phyloP scores from a whole-genome alignment of 1,284 basidiomycete species.

The Pseudozyma hubeiensis region DNA sequence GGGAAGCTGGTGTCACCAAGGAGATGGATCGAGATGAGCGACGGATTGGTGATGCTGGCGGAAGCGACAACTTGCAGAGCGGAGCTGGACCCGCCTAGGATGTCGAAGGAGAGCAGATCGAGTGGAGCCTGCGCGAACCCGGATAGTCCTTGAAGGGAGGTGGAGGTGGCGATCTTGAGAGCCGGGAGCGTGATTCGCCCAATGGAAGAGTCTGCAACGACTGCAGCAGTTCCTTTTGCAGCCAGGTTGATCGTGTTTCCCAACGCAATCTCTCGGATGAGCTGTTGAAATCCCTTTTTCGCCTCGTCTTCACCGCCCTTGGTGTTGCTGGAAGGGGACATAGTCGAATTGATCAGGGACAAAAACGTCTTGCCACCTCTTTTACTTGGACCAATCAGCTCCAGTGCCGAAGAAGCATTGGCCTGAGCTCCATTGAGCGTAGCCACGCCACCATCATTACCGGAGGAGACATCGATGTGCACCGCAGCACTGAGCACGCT shows the following conservation, averaged over 20 bases:
- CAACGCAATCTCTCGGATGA: constrained; percentile 62
- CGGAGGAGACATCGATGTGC: constrained; percentile 74
- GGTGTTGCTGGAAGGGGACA: constrained; percentile 72
- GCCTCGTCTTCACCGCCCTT: constrained; percentile 68
- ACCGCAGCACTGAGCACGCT: constrained; percentile 77
- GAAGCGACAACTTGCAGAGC: constrained; percentile 75
- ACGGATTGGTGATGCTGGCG: constrained; percentile 75
- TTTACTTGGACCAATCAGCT: constrained; percentile 69
- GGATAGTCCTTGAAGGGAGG: constrained; percentile 75
- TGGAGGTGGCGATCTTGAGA: constrained; percentile 79
- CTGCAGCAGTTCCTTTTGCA: constrained; percentile 76
- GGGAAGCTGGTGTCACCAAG: constrained; percentile 70
- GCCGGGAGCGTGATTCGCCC: constrained; percentile 77
- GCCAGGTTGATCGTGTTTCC: constrained; percentile 74
- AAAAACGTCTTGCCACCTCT: constrained; percentile 78
- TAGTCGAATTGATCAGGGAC: constrained; percentile 73
- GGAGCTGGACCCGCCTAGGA: constrained; percentile 76
- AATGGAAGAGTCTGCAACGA: constrained; percentile 77
- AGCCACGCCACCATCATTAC: constrained; percentile 74
- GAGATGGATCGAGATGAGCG: constrained; percentile 74
- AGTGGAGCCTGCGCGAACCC: constrained; percentile 75
- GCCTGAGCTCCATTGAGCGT: constrained; percentile 59
- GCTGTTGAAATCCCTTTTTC: constrained; percentile 45
- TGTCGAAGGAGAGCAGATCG: constrained; percentile 76
- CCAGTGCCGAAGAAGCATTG: constrained; percentile 23